These are phyloP conservation scores for Xylariomycetidae sp. DNA, from an alignment of 2,329 filamentous ascomycete species.

Conservation along the genomic window DNA sequence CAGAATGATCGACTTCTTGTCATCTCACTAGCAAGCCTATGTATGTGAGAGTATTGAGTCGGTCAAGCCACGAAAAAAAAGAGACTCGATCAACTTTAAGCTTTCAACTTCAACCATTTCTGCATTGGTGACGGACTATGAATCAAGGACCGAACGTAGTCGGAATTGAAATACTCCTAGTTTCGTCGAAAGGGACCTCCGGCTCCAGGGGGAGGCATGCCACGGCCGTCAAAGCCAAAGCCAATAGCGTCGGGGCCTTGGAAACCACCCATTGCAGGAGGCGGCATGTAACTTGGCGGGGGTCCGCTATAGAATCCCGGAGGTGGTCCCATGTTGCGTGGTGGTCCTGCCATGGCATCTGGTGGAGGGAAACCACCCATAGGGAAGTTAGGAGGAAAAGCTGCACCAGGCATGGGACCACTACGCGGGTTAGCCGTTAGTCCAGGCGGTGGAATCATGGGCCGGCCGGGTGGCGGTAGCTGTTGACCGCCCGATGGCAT, in stretches of 20 bases:
- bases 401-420: slow-evolving; percentile 51
- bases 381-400: slow-evolving; percentile 60
- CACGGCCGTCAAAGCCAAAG: slow-evolving; percentile 52
- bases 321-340: slow-evolving; percentile 46
- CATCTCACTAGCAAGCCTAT: too few species aligned
- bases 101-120: too few species aligned
- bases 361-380: slow-evolving; percentile 45
- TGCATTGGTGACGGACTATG: too few species aligned
- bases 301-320: slow-evolving; percentile 53
- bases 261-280: slow-evolving; percentile 52
- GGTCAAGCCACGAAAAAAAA: too few species aligned
- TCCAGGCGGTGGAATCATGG: slow-evolving; percentile 60
- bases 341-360: slow-evolving; percentile 43
- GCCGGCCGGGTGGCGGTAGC: slow-evolving; percentile 41
- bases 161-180: too few species aligned
- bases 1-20: too few species aligned
- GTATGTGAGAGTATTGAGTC: too few species aligned
- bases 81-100: too few species aligned
- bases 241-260: slow-evolving; percentile 47
- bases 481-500: slow-evolving; percentile 40
- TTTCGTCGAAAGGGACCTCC: slow-evolving; percentile 34
- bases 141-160: too few species aligned
- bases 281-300: slow-evolving; percentile 45
- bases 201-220: slow-evolving; percentile 47
- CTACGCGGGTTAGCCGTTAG: slow-evolving; percentile 40